phyloP scores from a whole-genome alignment of 2,329 filamentous ascomycete species.

The Fusarium transvaalense region DNA sequence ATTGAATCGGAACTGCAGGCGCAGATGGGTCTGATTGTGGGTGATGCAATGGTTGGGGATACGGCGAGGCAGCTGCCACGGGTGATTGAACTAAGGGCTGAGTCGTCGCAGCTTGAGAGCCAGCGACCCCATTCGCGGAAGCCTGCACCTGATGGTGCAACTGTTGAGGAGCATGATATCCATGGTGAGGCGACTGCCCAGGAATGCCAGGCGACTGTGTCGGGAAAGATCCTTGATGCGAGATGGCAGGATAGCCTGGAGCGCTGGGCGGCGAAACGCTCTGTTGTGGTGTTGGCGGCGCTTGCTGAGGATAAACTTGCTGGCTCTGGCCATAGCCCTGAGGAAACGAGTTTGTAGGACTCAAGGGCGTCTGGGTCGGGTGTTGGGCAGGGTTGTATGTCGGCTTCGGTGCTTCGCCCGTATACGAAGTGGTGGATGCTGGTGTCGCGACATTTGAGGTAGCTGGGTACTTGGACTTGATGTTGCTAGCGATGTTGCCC shows the following conservation, averaged over 20 bases:
- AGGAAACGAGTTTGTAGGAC: slow-evolving; percentile 5
- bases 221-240: slow-evolving; percentile 13
- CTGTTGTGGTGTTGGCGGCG: slow-evolving; percentile 15
- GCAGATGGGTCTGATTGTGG: background rate
- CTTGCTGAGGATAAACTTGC: background rate
- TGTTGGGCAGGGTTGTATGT: slow-evolving; percentile 10
- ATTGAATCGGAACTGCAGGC: rapidly evolving
- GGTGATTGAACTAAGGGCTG: background rate
- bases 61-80: background rate
- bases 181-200: background rate
- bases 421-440: background rate
- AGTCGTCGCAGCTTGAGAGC: background rate
- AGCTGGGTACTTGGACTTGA: slow-evolving; percentile 34
- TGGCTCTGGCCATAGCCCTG: background rate
- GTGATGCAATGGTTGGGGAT: slow-evolving; percentile 17
- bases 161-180: background rate
- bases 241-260: background rate
- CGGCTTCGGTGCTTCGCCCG: slow-evolving; percentile 11
- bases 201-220: background rate
- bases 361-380: slow-evolving; percentile 8
- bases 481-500: slow-evolving; percentile 31
- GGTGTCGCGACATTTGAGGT: background rate
- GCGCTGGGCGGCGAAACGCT: background rate
- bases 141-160: background rate
- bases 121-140: background rate